These are phyloP conservation scores for Podosphaera xanthii DNA, from an alignment of 2,329 filamentous ascomycete species.

Conservation along the genomic window DNA sequence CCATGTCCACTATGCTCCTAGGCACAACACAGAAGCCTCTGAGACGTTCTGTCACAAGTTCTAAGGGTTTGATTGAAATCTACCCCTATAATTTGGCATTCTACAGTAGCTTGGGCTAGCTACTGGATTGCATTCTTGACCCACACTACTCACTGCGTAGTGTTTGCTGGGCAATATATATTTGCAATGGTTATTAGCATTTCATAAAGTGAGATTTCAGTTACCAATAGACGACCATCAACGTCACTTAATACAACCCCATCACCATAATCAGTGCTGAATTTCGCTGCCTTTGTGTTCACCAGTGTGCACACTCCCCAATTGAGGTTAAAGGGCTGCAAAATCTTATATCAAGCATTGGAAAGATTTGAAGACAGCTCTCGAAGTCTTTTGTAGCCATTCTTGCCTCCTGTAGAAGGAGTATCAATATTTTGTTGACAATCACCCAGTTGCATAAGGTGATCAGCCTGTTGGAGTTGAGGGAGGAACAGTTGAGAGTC, in stretches of 20 bases:
- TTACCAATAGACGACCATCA: not conserved
- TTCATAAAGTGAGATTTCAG: not conserved
- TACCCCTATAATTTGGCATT: too few relatives aligned
- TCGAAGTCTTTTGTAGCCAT: not conserved
- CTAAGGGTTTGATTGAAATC: too few relatives aligned
- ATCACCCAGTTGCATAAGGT: not conserved
- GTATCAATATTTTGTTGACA: not conserved
- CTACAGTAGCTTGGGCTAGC: too few relatives aligned
- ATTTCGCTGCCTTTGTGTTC: not conserved
- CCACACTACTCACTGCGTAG: too few relatives aligned
- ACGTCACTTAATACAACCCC: not conserved
- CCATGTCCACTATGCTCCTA: too few relatives aligned
- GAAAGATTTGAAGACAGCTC: too few relatives aligned
- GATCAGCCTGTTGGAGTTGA: not conserved
- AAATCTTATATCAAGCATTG: too few relatives aligned
- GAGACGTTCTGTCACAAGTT: too few relatives aligned
- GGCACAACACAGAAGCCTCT: not conserved
- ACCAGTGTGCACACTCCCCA: not conserved
- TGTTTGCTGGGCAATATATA: too few relatives aligned
- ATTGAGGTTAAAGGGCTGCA: not conserved
- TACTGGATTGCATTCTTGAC: too few relatives aligned
- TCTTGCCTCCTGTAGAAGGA: not conserved
- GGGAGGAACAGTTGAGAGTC: not conserved
- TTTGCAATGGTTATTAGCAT: too few relatives aligned
- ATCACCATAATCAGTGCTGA: too few relatives aligned